Base-by-base conservation (phyloP, 2,329 filamentous ascomycete species). In the Aulographum hederae region DNA sequence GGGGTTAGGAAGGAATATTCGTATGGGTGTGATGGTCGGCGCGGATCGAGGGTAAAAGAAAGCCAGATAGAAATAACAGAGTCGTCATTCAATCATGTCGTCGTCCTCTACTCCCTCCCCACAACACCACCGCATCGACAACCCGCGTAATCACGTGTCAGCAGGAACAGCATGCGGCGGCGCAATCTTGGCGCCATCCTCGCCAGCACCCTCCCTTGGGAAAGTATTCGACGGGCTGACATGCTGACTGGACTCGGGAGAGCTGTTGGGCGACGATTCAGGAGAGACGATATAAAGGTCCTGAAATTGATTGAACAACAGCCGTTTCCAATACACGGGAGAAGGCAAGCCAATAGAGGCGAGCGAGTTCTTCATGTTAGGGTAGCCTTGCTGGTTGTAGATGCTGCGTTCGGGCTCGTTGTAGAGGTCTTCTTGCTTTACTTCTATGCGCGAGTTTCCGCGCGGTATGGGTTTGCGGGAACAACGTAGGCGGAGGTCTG, bases 221-320 rank as follows among this genome's bases (percentile, higher is more conserved):
- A 25, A 25, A 8, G 21, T 25, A n/a, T n/a, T 25, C 8, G 8
- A 8, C n/a, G 21, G 21, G 8, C 8, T 25, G 21, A n/a, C n/a
- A n/a, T 25, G 8, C 21, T 25, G 21, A 25, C 21, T 25, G 21
- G 8, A 8, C 21, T 25, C 21, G 21, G 21, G 21, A 8, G 49
- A 52, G 35, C 38, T 51, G 36, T 53, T 47, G 19, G 53, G 51
- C 26, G 51, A 56, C 30, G 45, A 44, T 26, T 58, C 54, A 13
- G 56, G 50, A 30, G 52, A 58, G 13, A 64, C 54, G 37, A 64
- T 62, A 43, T 58, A 64, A n/a, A 64, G 48, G 21, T 62, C 53
- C 16, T 58, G 51, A 38, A 53, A 63, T 34, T 50, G 54, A 34
- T 58, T 56, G 34, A 60, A 46, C 12, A 63, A 41, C 38, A 61